phyloP scores from a whole-genome alignment of 441 rosid species.

The Gossypium aridum region DNA sequence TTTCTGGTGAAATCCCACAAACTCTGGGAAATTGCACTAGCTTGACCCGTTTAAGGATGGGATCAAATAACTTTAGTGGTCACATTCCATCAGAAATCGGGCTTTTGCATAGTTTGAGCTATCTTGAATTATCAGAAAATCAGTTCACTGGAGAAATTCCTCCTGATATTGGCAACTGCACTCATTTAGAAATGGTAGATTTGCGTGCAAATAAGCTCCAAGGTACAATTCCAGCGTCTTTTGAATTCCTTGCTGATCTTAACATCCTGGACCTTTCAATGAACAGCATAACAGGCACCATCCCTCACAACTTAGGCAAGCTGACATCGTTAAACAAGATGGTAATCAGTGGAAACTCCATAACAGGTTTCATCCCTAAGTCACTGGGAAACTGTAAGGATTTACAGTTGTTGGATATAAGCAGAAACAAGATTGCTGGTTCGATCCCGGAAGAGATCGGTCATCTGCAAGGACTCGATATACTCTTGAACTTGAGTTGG shows the following conservation, averaged over 20 bases:
- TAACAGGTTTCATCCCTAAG: slow-evolving; percentile 47
- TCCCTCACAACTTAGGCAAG: slow-evolving; percentile 52
- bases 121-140: slow-evolving; percentile 61
- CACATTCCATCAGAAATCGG: slow-evolving; percentile 48
- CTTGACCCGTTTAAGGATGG: slow-evolving; percentile 54
- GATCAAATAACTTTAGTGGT: slow-evolving; percentile 53
- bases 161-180: slow-evolving; percentile 47
- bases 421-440: slow-evolving; percentile 52
- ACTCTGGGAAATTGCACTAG: slow-evolving; percentile 51
- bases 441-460: slow-evolving; percentile 53
- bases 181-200: slow-evolving; percentile 61
- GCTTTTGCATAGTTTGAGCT: slow-evolving; percentile 38
- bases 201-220: slow-evolving; percentile 42
- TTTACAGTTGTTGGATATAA: slow-evolving; percentile 58
- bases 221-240: slow-evolving; percentile 47
- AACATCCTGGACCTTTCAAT: slow-evolving; percentile 57
- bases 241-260: slow-evolving; percentile 37
- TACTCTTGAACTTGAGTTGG: slow-evolving; percentile 57
- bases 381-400: slow-evolving; percentile 52
- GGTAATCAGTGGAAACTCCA: slow-evolving; percentile 39
- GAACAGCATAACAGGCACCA: slow-evolving; percentile 39
- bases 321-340: slow-evolving; percentile 55
- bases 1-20: slow-evolving; percentile 54
- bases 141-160: slow-evolving; percentile 52
- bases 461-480: slow-evolving; percentile 46